Conservation (phyloP, 2,329 filamentous ascomycete genomes). For the Lasiodiplodia hormozganensis region DNA sequence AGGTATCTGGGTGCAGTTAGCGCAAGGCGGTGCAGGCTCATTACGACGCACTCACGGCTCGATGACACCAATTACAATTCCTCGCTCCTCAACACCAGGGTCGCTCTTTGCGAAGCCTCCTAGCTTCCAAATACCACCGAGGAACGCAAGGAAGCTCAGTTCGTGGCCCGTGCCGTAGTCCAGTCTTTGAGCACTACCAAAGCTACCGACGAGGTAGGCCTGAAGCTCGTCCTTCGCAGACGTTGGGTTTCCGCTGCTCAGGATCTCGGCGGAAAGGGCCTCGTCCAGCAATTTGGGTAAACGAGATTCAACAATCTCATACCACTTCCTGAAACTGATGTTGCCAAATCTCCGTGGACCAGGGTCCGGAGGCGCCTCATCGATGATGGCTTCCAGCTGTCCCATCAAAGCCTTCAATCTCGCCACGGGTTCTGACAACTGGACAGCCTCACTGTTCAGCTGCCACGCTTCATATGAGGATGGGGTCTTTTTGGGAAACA, state of each 20-base stretch:
- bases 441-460: conserved; percentile 50
- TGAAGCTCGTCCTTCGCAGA: conserved; percentile 71
- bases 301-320: conserved; percentile 69
- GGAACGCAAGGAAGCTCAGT: conserved; percentile 89
- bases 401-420: conserved; percentile 71
- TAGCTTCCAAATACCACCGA: conserved; percentile 90
- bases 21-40: background rate
- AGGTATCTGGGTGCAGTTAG: conserved; percentile 66
- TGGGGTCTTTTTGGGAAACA: conserved; percentile 71
- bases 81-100: conserved; percentile 70
- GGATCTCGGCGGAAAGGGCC: conserved; percentile 60
- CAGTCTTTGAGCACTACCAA: conserved; percentile 85
- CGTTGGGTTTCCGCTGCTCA: conserved; percentile 45
- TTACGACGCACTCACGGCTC: conserved; percentile 70
- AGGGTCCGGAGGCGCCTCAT: conserved; percentile 81
- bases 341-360: conserved; percentile 93
- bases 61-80: conserved; percentile 80
- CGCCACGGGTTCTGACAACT: conserved; percentile 64
- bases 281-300: conserved; percentile 63
- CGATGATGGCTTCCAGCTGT: conserved; percentile 70
- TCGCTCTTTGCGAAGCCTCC: conserved; percentile 72
- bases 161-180: conserved; percentile 98
- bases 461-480: conserved; percentile 61
- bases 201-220: conserved; percentile 81
- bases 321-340: conserved; percentile 86